Conservation (phyloP, 2,329 filamentous ascomycete genomes). For the Geoglossum cookeanum region DNA sequence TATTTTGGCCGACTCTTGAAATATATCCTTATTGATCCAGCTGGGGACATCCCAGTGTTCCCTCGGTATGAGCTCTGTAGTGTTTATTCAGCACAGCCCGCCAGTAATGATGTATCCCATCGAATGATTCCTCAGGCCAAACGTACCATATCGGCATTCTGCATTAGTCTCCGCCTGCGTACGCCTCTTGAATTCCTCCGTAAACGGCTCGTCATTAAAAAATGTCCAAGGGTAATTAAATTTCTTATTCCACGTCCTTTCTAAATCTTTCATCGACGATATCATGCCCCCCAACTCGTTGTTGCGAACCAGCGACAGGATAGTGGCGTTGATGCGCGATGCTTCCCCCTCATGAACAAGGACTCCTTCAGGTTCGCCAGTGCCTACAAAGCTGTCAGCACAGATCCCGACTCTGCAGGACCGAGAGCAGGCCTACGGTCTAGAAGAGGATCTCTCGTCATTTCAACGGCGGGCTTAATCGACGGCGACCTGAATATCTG, state of each 20-base stretch:
- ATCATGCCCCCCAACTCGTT: constrained; percentile 72
- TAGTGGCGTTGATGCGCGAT: constrained; percentile 78
- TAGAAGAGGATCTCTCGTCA: constrained; percentile 64
- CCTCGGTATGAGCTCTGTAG: constrained; percentile 63
- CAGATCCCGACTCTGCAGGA: background rate
- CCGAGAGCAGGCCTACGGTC: constrained; percentile 44
- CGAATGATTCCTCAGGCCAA: background rate
- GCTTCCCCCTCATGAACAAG: constrained; percentile 51
- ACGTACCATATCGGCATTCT: constrained; percentile 60
- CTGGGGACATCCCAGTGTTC: constrained; percentile 85
- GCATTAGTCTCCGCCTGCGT: constrained; percentile 74
- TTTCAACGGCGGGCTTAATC: constrained; percentile 26
- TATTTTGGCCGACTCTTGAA: constrained; percentile 63
- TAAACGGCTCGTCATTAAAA: constrained; percentile 91
- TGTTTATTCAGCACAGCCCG: constrained; percentile 12
- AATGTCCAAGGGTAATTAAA: constrained; percentile 99
- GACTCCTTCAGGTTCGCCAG: constrained; percentile 61
- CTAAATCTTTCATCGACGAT: constrained; percentile 74
- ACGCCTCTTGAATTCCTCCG: constrained; percentile 74
- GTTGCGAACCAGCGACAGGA: constrained; percentile 83
- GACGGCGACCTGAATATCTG: constrained; percentile 45
- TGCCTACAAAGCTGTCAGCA: constrained; percentile 33
- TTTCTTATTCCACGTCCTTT: constrained; percentile 91
- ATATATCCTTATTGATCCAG: constrained; percentile 84
- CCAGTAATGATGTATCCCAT: background rate